These are phyloP conservation scores for Apiotrichum porosum DNA, from an alignment of 1,284 basidiomycete genomes.

Conservation along the genomic window DNA sequence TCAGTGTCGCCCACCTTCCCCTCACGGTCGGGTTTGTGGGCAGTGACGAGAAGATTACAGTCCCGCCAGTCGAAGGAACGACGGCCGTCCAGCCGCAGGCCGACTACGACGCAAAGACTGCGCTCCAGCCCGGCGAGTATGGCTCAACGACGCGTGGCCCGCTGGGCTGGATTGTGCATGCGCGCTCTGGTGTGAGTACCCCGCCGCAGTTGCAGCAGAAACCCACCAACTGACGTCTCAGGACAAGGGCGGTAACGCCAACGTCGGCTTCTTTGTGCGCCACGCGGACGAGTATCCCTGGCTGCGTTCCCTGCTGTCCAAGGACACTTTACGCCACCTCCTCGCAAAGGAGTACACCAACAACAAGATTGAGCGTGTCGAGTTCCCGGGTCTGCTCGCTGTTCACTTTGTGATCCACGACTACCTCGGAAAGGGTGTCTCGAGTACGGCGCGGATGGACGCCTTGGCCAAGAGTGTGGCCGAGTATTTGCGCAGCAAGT, in stretches of 20 bases:
- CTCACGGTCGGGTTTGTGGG: conserved; percentile 13
- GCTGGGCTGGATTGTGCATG: conserved; percentile 26
- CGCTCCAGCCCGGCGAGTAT: neutral
- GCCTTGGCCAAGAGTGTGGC: conserved; percentile 16
- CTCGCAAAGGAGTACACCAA: conserved; percentile 22
- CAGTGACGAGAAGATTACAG: neutral
- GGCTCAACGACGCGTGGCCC: conserved; percentile 20
- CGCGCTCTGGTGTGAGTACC: conserved; percentile 20
- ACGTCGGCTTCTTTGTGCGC: conserved; percentile 29
- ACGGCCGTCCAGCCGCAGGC: neutral
- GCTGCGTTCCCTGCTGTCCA: conserved; percentile 20
- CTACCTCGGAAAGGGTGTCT: conserved; percentile 29
- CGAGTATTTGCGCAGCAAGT: conserved; percentile 10
- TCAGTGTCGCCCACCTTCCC: conserved; percentile 6
- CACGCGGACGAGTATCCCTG: conserved; percentile 23
- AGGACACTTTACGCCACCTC: conserved; percentile 11
- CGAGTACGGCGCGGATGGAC: conserved; percentile 11
- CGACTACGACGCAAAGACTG: conserved; percentile 10
- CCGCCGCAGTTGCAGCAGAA: too few relatives aligned
- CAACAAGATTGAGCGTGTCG: conserved; percentile 25
- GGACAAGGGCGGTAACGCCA: conserved; percentile 13
- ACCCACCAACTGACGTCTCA: too few relatives aligned
- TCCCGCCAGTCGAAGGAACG: neutral
- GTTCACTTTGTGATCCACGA: conserved; percentile 40
- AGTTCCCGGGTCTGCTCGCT: conserved; percentile 25